Conservation (phyloP, 2,329 filamentous ascomycete species). For the Tolypocladium nubicola region DNA sequence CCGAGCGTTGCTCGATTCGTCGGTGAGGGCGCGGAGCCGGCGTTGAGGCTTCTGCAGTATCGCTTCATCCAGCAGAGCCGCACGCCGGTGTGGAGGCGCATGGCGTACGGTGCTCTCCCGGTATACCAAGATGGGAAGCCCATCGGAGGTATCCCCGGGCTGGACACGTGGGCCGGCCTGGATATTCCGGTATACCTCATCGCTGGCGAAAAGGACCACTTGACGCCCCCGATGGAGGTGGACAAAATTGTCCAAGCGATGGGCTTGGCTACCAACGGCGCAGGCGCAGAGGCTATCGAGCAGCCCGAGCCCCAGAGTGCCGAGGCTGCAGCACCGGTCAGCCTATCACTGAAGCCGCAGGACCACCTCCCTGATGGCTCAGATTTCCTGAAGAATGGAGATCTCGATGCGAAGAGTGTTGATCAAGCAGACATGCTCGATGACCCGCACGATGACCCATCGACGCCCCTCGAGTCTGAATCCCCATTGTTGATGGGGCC, state of each 20-base stretch:
- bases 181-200: conserved; percentile 67
- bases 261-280: conserved; percentile 2
- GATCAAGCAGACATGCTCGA: conserved; percentile 16
- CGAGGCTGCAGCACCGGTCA: conserved; percentile 38
- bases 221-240: conserved; percentile 64
- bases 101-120: conserved; percentile 64
- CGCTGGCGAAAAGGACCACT: conserved; percentile 63
- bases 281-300: not conserved
- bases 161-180: conserved; percentile 62
- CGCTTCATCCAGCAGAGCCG: conserved; percentile 74
- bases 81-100: conserved; percentile 72
- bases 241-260: conserved; percentile 49
- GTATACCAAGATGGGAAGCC: conserved; percentile 41
- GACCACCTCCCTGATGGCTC: conserved; percentile 20
- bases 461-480: conserved; percentile 31
- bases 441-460: conserved; percentile 31
- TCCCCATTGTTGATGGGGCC: not conserved
- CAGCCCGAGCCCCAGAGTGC: conserved; percentile 15
- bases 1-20: conserved; percentile 71
- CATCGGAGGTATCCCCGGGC: conserved; percentile 56
- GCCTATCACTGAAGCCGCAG: conserved; percentile 18
- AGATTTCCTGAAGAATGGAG: not conserved
- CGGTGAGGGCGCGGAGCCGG: conserved; percentile 52
- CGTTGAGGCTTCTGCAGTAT: conserved; percentile 57
- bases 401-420: not conserved